These are phyloP conservation scores for Blastobotrys malaysiensis DNA, from an alignment of 1,139 yeast genomes.

Conservation along the genomic window DNA sequence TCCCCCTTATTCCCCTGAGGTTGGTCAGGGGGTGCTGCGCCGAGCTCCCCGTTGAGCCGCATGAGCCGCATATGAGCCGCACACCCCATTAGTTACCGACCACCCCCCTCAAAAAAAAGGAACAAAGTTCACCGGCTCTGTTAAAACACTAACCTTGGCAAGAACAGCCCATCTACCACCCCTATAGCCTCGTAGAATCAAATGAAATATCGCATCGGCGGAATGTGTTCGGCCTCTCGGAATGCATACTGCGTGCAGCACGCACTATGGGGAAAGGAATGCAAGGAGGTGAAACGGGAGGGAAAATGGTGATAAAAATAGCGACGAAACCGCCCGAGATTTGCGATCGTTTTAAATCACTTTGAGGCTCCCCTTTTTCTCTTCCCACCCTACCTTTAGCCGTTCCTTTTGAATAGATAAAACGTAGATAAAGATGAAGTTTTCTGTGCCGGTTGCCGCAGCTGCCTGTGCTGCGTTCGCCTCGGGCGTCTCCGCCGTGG, in stretches of 20 bases:
- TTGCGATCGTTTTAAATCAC: background rate
- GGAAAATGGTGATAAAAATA: background rate
- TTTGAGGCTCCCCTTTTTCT: background rate
- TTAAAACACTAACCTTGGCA: background rate
- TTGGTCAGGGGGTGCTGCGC: too few relatives aligned
- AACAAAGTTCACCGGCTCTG: too few relatives aligned
- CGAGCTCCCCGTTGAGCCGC: too few relatives aligned
- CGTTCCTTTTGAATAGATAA: background rate
- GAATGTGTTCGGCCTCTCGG: background rate
- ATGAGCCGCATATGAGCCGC: too few relatives aligned
- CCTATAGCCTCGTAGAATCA: too few relatives aligned
- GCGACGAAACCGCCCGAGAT: background rate
- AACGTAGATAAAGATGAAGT: constrained; percentile 1
- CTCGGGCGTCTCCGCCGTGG: constrained; percentile 9
- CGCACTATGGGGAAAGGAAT: background rate
- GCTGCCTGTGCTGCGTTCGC: constrained; percentile 1
- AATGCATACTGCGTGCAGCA: background rate
- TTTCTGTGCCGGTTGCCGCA: background rate
- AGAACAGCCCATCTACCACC: background rate
- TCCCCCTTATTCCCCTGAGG: background rate
- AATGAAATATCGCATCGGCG: background rate
- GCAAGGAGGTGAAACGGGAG: background rate
- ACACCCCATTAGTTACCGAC: too few relatives aligned
- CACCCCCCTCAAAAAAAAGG: too few relatives aligned
- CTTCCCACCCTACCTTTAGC: background rate